Percentiles rank a stretch among this genome's conserved stretches.
Evolutionary conservation across 2,329 filamentous ascomycete species (phyloP).

Genomic region (Aspergillus sp.): DNA sequence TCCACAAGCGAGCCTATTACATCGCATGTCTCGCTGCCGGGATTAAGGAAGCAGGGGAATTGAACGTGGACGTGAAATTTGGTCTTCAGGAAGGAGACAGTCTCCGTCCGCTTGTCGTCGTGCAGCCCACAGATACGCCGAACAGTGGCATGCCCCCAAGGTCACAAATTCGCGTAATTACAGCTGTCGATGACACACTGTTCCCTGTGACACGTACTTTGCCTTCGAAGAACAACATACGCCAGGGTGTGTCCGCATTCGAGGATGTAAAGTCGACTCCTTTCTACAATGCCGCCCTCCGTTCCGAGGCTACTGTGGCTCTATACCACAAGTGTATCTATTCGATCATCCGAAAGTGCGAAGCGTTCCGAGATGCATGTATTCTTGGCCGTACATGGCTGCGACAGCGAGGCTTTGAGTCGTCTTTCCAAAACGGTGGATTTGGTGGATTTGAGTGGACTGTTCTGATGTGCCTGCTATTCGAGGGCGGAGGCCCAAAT

Average conservation of each 20-base stretch:
- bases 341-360: slow-evolving; percentile 58
- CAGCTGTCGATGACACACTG: slow-evolving; percentile 58
- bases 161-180: slow-evolving; percentile 66
- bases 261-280: slow-evolving; percentile 53
- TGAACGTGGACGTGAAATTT: slow-evolving; percentile 53
- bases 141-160: slow-evolving; percentile 34
- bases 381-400: slow-evolving; percentile 83
- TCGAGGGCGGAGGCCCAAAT: slow-evolving; percentile 67
- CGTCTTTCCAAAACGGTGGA: slow-evolving; percentile 63
- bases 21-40: slow-evolving; percentile 69
- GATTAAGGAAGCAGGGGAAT: slow-evolving; percentile 51
- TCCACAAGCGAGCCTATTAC: slow-evolving; percentile 90
- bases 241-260: slow-evolving; percentile 43
- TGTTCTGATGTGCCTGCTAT: slow-evolving; percentile 65
- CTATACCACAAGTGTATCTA: slow-evolving; percentile 69
- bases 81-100: slow-evolving; percentile 63
- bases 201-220: slow-evolving; percentile 66
- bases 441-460: slow-evolving; percentile 94
- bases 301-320: slow-evolving; percentile 65
- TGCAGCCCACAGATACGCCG: slow-evolving; percentile 29
- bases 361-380: slow-evolving; percentile 73
- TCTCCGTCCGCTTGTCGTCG: slow-evolving; percentile 60
- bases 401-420: slow-evolving; percentile 71
- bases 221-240: slow-evolving; percentile 61
- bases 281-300: slow-evolving; percentile 81